These are phyloP conservation scores for Trifolium dubium DNA, from an alignment of 306 rosid genomes.

Conservation along the genomic window DNA sequence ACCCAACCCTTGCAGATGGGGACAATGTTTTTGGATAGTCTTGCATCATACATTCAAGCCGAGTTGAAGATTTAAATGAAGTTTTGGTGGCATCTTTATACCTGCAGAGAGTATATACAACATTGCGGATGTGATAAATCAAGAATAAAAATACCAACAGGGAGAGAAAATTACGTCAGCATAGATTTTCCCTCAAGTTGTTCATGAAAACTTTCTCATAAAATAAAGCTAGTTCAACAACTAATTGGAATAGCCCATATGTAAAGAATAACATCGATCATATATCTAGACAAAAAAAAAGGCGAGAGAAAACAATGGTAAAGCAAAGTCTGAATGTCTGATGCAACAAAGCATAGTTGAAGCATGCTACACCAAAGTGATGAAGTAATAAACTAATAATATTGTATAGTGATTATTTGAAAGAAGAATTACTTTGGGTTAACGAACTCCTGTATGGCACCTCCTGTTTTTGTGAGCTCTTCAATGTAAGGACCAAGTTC, in stretches of 20 bases:
- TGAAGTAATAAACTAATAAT: slow-evolving; percentile 31
- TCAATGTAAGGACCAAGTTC: slow-evolving; percentile 90
- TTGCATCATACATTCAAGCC: slow-evolving; percentile 99
- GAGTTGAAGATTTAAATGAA: slow-evolving; percentile 92
- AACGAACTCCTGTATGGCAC: slow-evolving; percentile 90
- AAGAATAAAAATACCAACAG: not conserved
- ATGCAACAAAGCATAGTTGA: slow-evolving; percentile 24
- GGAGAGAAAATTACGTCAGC: slow-evolving; percentile 11
- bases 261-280: slow-evolving; percentile 9
- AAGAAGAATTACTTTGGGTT: slow-evolving; percentile 85
- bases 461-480: slow-evolving; percentile 86
- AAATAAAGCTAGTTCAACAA: slow-evolving; percentile 4
- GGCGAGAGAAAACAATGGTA: slow-evolving; percentile 1
- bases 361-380: slow-evolving; percentile 22
- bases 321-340: slow-evolving; percentile 19
- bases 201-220: not conserved
- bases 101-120: slow-evolving; percentile 54
- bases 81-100: slow-evolving; percentile 95
- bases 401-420: slow-evolving; percentile 24
- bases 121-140: slow-evolving; percentile 15
- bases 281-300: slow-evolving; percentile 9
- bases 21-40: slow-evolving; percentile 95
- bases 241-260: slow-evolving; percentile 3
- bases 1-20: slow-evolving; percentile 89
- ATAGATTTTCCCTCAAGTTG: slow-evolving; percentile 17